Evolutionary conservation across 2,329 filamentous ascomycete species (phyloP).

Genomic region (Fonsecaea pugnacius): DNA sequence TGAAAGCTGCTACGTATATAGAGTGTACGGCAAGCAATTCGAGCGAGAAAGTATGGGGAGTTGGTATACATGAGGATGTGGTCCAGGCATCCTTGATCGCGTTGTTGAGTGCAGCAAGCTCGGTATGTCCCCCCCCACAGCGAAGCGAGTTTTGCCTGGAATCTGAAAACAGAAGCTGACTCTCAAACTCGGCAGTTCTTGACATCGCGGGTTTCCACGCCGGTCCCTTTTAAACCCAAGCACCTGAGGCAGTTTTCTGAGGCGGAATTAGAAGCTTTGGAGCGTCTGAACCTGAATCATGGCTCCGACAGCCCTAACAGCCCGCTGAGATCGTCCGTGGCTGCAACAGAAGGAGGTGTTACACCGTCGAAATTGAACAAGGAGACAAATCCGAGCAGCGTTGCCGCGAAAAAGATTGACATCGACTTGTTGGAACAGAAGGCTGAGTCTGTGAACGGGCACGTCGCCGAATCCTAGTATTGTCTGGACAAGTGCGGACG

Average conservation of each 20-base stretch:
- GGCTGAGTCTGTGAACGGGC: slow-evolving; percentile 40
- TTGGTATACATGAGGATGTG: slow-evolving; percentile 90
- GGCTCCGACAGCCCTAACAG: slow-evolving; percentile 30
- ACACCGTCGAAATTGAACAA: slow-evolving; percentile 38
- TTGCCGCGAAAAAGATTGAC: slow-evolving; percentile 40
- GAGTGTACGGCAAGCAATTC: slow-evolving; percentile 76
- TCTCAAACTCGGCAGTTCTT: slow-evolving; percentile 64
- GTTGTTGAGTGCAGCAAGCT: slow-evolving; percentile 80
- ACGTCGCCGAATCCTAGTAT: not conserved
- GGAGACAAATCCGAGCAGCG: slow-evolving; percentile 33
- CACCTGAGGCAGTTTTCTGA: slow-evolving; percentile 57
- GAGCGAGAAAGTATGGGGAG: slow-evolving; percentile 78
- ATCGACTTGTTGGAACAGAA: slow-evolving; percentile 46
- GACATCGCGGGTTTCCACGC: slow-evolving; percentile 70
- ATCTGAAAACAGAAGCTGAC: slow-evolving; percentile 18
- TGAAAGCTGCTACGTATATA: slow-evolving; percentile 95
- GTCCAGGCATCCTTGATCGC: slow-evolving; percentile 88
- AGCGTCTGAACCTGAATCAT: slow-evolving; percentile 42
- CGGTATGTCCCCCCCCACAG: slow-evolving; percentile 63
- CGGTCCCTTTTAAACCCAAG: slow-evolving; percentile 64
- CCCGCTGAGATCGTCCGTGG: slow-evolving; percentile 30
- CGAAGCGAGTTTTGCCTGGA: not conserved
- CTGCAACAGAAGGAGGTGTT: slow-evolving; percentile 26
- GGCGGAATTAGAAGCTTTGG: slow-evolving; percentile 51
- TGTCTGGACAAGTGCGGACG: not conserved